These are phyloP conservation scores for Pachyrhizus erosus DNA, from an alignment of 306 rosid genomes.

Conservation along the genomic window DNA sequence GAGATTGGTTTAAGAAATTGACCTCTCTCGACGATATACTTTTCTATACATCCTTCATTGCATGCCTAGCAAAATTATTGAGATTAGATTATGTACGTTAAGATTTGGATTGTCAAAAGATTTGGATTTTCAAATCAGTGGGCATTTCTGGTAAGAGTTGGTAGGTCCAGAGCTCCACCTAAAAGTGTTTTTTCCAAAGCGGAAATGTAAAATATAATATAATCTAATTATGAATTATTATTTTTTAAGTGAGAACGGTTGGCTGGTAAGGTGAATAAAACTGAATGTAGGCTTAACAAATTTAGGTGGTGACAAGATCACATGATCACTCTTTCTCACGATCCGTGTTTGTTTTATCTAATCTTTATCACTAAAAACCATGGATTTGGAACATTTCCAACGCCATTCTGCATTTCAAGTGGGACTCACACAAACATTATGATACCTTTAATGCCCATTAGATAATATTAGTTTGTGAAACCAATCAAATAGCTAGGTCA, in stretches of 20 bases:
- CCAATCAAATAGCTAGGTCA: conserved; percentile 34
- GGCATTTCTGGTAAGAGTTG: conserved; percentile 42
- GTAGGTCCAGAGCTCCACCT: conserved; percentile 48
- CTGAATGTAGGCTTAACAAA: conserved; percentile 26
- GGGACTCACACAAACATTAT: conserved; percentile 50
- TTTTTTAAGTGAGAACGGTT: conserved; percentile 15
- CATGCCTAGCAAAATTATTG: too few species aligned
- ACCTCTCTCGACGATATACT: too few species aligned
- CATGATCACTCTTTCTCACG: conserved; percentile 44
- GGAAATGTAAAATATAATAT: conserved; percentile 31
- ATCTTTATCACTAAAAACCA: conserved; percentile 50
- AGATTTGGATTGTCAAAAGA: too few species aligned
- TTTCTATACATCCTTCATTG: too few species aligned
- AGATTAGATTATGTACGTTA: conserved; percentile 19
- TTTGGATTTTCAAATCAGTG: conserved; percentile 33
- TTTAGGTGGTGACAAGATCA: conserved; percentile 41
- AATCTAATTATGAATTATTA: not conserved
- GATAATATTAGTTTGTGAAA: conserved; percentile 38
- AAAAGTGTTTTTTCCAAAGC: conserved; percentile 48
- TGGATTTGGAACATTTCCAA: conserved; percentile 48
- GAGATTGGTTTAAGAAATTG: too few species aligned
- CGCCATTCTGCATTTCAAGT: conserved; percentile 41
- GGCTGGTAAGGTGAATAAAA: conserved; percentile 41
- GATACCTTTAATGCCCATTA: conserved; percentile 38
- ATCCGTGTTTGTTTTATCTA: conserved; percentile 32